Base-by-base conservation (phyloP, 192 early-diverging fungal species). In the Coemansia biformis region DNA sequence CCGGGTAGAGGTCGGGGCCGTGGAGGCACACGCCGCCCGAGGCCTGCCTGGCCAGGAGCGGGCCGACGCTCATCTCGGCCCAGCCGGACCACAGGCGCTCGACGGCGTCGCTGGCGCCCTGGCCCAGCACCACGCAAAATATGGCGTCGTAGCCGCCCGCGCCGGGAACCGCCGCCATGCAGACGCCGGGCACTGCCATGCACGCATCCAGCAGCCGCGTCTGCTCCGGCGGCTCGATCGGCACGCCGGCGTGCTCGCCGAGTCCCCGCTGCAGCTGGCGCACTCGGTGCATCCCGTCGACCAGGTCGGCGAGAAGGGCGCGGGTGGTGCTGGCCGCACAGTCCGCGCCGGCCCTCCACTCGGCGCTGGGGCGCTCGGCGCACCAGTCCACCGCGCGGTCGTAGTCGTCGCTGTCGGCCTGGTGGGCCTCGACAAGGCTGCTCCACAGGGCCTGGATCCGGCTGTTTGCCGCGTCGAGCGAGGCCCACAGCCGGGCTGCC, bases 141-240 rank as follows among this genome's bases (percentile, higher is more conserved):
- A 99, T 96, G 7, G 96, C 96, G 66, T 99, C 96, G 46, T 81
- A 97, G 5, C 96, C 96, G 33, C 96, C 96, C 41, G 95, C 92
- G 38, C 96, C 96, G 16, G 96, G 96, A 4, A 99, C 93, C 17
- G 91, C 93, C 14, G 90, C 87, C 82, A 92, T 86, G 15, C 96
- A 53, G 8, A 91, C 84, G 37, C 96, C 96, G 34, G 87, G 82
- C 4, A 86, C 72, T 5, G 66, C 47, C 55, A 85, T 76, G 54
- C 88, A 93, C 3, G 84, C 83, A 68, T 97, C 88, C 24, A 99
- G 60, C 34, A 99, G 66, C 6, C 75, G 47, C 3, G 93, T 94
- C 57, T 99, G 96, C 52, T 84, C 78, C 1, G 64, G 57, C 0
- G 96, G 96, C 53, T 99, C 96, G 37, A 99, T 86, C 7, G 91